Evolutionary conservation across 1,284 basidiomycete genomes (phyloP), one percentile per base, ranked within the genome.

Genomic region (Microbotryum silenes-acaulis): DNA sequence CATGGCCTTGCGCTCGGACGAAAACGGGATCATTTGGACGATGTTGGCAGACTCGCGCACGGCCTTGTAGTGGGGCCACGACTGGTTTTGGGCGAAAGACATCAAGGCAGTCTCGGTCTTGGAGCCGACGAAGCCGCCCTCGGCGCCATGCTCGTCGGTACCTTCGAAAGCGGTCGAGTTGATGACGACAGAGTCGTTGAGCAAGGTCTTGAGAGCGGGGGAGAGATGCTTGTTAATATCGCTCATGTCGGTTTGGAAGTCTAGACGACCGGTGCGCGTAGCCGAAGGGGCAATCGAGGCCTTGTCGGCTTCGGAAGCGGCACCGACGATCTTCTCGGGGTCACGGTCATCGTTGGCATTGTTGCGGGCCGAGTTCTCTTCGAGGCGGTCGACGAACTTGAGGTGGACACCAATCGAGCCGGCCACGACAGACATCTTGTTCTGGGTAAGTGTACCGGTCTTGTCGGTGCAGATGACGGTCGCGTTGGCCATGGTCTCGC

Each of bases 401-500:
- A 87, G 88, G 70, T 92, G 86, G 56, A 96, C 83, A 44, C 94
- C 94, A 59, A 97, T 80, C 31, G 91, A 91, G 46, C 94, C 94
- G 18, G 94, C 92, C 56, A 98, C 94, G 71, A 98, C 88, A 20
- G 85, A 84, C 94, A 98, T 98, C 72, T 80, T 81, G 79, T 97
- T 97, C 74, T 91, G 88, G 0, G 94, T 97, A 33, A 77, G 84
- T 8, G 91, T 81, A 64, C 80, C 77, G 56, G 72, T 71, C 68
- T 69, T 69, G 66, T 69, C 72, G 27, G 70, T 70, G 65, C 59
- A 62, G 31, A 97, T 83, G 65, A 97, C 93, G 25, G 88, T 94
- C 16, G 92, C 89, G 74, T 97, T 97, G 42, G 89, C 94, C 93
- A 97, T 98, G 8, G 91, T 97, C 79, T 97, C 94, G 77, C 94